Base-by-base conservation (phyloP, 768 basidiomycete species). In the Ephemerocybe angulata region DNA sequence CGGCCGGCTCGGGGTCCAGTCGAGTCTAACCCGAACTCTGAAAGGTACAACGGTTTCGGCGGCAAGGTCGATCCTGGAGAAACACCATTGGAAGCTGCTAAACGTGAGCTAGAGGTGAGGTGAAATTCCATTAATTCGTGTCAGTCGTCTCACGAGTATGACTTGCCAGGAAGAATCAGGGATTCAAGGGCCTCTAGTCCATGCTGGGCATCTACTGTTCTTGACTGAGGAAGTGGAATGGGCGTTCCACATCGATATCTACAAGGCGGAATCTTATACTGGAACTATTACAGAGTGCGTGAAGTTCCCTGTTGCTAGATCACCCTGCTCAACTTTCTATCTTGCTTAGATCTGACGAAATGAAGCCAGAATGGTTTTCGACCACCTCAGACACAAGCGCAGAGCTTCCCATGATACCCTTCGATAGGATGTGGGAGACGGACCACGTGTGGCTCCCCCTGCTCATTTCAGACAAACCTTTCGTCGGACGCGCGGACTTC, bases 21-120 rank as follows among this genome's bases (percentile, higher is more conserved):
- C n/a, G n/a, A n/a, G n/a, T n/a, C n/a, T n/a, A n/a, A n/a, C n/a
- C n/a, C 47, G 24, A 53, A 12, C 52, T 19, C 17, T 48, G 52
- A 44, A 61, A 93, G 92, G 62, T 93, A 81, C 63, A 94, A 94
- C 58, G 93, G 93, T 3, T 95, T 93, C 60, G 91, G 81, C 17
- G 93, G 93, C 10, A 96, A 96, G 68, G 84, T 90, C 8, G 90
- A 94, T 54, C 69, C 76, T 2, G 82, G 80, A 3, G 93, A 96
- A 68, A 84, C 85, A 0, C 70, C 83, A 17, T 60, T 72, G 0
- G 70, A 88, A 63, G 92, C 90, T 10, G 93, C 93, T 3, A 62
- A 68, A n/a, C 84, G 93, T n/a, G 93, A 86, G 64, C 75, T 87
- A 28, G 62, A 84, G 74, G 87, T 85, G 29, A 46, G 57, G 31